Conservation (phyloP, 1,284 basidiomycete genomes). For the Fomitiporia mediterranea region DNA sequence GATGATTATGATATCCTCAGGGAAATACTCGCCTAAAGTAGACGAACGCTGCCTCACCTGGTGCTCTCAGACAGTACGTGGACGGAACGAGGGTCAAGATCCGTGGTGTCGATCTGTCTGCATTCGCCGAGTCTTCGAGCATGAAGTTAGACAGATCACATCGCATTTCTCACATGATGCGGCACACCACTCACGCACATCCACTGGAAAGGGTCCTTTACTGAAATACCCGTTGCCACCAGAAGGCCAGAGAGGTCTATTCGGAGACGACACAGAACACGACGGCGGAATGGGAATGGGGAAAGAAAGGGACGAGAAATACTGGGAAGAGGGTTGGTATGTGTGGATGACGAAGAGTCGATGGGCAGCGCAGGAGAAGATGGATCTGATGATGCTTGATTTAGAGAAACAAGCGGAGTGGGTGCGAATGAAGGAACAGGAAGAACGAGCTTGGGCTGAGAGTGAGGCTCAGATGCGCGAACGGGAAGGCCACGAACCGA, state of each 20-base stretch:
- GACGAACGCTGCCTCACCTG: constrained; percentile 75
- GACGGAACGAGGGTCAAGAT: constrained; percentile 49
- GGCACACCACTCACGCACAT: constrained; percentile 4
- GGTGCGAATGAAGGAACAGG: constrained; percentile 37
- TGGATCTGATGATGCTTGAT: constrained; percentile 53
- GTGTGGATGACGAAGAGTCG: constrained; percentile 58
- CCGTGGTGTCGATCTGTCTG: constrained; percentile 66
- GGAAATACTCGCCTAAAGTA: constrained; percentile 48
- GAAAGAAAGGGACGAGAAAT: constrained; percentile 34
- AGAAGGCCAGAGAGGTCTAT: constrained; percentile 48
- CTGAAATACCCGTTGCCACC: constrained; percentile 51
- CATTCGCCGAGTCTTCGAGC: constrained; percentile 64
- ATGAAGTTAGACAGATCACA: constrained; percentile 60
- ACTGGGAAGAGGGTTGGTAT: constrained; percentile 74
- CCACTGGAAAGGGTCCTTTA: background rate
- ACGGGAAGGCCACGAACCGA: constrained; percentile 9
- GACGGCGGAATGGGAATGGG: background rate
- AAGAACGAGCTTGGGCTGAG: constrained; percentile 40
- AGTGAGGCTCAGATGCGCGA: background rate
- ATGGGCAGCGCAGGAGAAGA: constrained; percentile 49
- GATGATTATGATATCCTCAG: constrained; percentile 29
- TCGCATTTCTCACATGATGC: constrained; percentile 30
- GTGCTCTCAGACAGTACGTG: constrained; percentile 59
- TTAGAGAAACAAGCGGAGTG: constrained; percentile 46
- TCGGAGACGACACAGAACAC: constrained; percentile 8